Evolutionary conservation across 306 rosid genomes (phyloP).

Genomic region (Castanea mollissima): DNA sequence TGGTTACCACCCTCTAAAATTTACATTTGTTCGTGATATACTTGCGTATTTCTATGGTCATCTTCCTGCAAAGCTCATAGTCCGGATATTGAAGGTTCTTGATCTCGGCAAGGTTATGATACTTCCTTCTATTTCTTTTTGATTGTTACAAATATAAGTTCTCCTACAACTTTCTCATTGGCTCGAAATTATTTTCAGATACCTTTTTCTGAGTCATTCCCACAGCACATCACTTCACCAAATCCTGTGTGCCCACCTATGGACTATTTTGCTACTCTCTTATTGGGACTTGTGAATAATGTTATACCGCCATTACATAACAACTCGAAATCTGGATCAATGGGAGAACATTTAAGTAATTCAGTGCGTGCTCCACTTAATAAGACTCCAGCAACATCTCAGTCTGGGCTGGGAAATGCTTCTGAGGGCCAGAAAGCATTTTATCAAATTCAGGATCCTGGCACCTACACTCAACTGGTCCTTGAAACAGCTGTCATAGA

Average conservation of each 20-base stretch:
- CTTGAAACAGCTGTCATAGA: slow-evolving; percentile 96
- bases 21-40: slow-evolving; percentile 96
- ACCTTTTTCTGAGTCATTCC: slow-evolving; percentile 89
- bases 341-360: slow-evolving; percentile 50
- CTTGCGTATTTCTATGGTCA: slow-evolving; percentile 96
- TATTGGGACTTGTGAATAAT: slow-evolving; percentile 93
- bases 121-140: slow-evolving; percentile 13
- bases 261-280: slow-evolving; percentile 85
- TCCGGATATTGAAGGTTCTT: slow-evolving; percentile 75
- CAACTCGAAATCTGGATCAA: slow-evolving; percentile 71
- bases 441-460: slow-evolving; percentile 99
- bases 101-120: slow-evolving; percentile 74
- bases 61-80: slow-evolving; percentile 80
- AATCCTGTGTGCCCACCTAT: slow-evolving; percentile 90
- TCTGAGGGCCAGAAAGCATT: slow-evolving; percentile 84
- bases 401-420: slow-evolving; percentile 67
- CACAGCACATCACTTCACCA: slow-evolving; percentile 67
- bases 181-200: slow-evolving; percentile 59
- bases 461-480: slow-evolving; percentile 89
- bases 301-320: slow-evolving; percentile 88
- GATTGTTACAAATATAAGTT: slow-evolving; percentile 13
- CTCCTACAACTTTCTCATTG: slow-evolving; percentile 14
- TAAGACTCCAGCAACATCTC: slow-evolving; percentile 69
- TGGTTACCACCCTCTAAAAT: slow-evolving; percentile 79
- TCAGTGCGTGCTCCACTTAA: slow-evolving; percentile 57